Evolutionary conservation across 1,139 yeast genomes (phyloP).

Genomic region (Kurtzmaniella quercitrusa): DNA sequence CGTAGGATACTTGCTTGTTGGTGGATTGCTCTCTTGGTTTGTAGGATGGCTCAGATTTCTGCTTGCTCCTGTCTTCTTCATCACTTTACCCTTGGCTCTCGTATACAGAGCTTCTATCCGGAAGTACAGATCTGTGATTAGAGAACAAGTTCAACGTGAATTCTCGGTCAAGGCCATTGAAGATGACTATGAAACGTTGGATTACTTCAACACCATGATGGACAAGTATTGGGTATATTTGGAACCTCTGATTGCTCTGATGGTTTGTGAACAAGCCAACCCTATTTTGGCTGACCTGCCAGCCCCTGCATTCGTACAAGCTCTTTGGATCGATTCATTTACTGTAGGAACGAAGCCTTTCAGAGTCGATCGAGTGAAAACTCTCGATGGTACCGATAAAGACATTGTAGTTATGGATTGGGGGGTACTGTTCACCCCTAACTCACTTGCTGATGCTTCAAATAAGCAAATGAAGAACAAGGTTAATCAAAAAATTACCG

Average conservation of each 20-base stretch:
- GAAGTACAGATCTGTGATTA: constrained; percentile 65
- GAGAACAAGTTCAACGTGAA: constrained; percentile 84
- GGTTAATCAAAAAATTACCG: constrained; percentile 74
- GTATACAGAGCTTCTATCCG: constrained; percentile 82
- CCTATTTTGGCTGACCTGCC: constrained; percentile 72
- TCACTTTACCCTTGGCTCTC: constrained; percentile 56
- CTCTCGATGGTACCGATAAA: constrained; percentile 79
- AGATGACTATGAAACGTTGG: constrained; percentile 87
- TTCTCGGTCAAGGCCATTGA: constrained; percentile 76
- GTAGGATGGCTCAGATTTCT: constrained; percentile 76
- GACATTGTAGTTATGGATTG: constrained; percentile 97
- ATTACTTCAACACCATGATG: constrained; percentile 85
- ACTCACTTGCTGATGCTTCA: constrained; percentile 76
- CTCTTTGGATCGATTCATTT: constrained; percentile 80
- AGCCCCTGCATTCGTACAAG: constrained; percentile 79
- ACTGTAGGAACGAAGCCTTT: constrained; percentile 96
- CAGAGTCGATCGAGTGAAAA: constrained; percentile 82
- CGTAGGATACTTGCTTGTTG: constrained; percentile 60
- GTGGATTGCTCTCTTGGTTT: constrained; percentile 70
- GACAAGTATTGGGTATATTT: constrained; percentile 88
- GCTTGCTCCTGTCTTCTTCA: constrained; percentile 73
- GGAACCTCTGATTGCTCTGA: constrained; percentile 87
- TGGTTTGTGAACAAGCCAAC: constrained; percentile 80
- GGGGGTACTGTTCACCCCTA: constrained; percentile 89
- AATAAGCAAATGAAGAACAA: constrained; percentile 77